Percentiles rank a stretch among this genome's conserved stretches.
Conservation (phyloP, 176 grass and related monocot species). For the sorghum (Sorghum bicolor) region Sorghum_bicolor_NCBIv3 NC_012870.2:60360501-60361000, state of each 20-base stretch:
- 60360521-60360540: not conserved
- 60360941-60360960: not conserved
- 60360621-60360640: not conserved
- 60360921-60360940: not conserved
- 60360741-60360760: not conserved
- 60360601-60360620: slow-evolving; percentile 9
- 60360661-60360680: not conserved
- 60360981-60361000: slow-evolving; percentile 22
- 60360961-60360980: slow-evolving; percentile 21
- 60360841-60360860: not conserved
- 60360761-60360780: not conserved
- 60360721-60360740: not conserved
- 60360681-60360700: not conserved
- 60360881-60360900: not conserved
- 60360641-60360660: not conserved
- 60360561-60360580: not conserved
- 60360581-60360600: not conserved
- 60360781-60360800: not conserved
- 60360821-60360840: not conserved
- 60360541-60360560: slow-evolving; percentile 18
- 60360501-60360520: not conserved
- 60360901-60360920: not conserved
- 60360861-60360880: not conserved
- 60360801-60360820: not conserved
- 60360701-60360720: not conserved